These are phyloP conservation scores for Dissophora globulifera DNA, from an alignment of 192 early-diverging fungal species.

Conservation along the genomic window DNA sequence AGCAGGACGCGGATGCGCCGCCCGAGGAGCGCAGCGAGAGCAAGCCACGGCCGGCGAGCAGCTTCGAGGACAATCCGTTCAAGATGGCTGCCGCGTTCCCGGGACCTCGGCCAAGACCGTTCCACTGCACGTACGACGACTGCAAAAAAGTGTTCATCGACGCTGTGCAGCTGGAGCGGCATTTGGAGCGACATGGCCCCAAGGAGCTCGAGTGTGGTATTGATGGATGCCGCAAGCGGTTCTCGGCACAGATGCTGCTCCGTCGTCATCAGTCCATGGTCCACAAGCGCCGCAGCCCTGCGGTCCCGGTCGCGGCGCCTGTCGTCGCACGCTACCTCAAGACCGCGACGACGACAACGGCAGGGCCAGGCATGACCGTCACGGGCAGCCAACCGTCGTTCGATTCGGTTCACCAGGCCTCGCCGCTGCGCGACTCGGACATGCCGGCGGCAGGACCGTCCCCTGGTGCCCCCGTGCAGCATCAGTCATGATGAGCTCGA, in stretches of 20 bases:
- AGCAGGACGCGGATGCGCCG: slow-evolving; percentile 4
- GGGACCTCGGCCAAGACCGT: slow-evolving; percentile 32
- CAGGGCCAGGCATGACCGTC: background rate
- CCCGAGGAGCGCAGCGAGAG: background rate
- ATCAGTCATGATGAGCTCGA: no score
- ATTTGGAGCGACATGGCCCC: slow-evolving; percentile 48
- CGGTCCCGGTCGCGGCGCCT: slow-evolving; percentile 13
- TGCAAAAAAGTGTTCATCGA: slow-evolving; percentile 54
- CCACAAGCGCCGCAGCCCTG: slow-evolving; percentile 41
- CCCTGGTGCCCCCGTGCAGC: no score
- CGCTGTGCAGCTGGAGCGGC: slow-evolving; percentile 39
- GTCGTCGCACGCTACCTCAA: slow-evolving; percentile 11
- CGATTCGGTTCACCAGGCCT: no score
- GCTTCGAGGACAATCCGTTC: background rate
- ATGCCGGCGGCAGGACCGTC: no score
- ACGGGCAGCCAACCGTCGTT: slow-evolving; percentile 2
- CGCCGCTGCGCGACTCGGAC: no score
- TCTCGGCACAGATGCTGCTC: slow-evolving; percentile 50
- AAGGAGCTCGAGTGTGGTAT: slow-evolving; percentile 54
- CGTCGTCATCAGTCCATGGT: slow-evolving; percentile 53
- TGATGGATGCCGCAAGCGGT: slow-evolving; percentile 49
- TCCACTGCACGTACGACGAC: slow-evolving; percentile 48
- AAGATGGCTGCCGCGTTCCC: background rate
- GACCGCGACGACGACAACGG: background rate
- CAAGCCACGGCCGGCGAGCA: background rate